These are phyloP conservation scores for Collybiopsis confluens DNA, from an alignment of 768 basidiomycete genomes.

Conservation along the genomic window DNA sequence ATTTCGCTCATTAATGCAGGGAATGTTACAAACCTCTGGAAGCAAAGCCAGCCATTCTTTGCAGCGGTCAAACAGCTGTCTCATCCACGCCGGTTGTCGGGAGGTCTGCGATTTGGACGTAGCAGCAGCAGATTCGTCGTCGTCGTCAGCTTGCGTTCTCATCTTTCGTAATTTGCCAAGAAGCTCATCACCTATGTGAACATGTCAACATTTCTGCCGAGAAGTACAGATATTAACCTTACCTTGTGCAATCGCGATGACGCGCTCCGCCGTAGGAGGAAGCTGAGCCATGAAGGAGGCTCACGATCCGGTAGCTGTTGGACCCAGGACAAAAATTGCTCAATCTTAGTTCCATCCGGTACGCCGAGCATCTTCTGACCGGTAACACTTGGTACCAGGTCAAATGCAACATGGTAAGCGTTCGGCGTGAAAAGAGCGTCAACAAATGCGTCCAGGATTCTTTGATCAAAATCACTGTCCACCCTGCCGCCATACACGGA, in stretches of 20 bases:
- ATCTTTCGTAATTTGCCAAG: slow-evolving; percentile 89
- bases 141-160: slow-evolving; percentile 84
- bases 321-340: slow-evolving; percentile 90
- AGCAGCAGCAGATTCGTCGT: slow-evolving; percentile 58
- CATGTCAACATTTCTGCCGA: neutral
- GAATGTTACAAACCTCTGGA: slow-evolving; percentile 51
- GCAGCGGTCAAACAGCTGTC: slow-evolving; percentile 73
- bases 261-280: slow-evolving; percentile 86
- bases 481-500: slow-evolving; percentile 93
- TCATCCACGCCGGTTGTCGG: slow-evolving; percentile 95
- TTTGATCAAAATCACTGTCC: slow-evolving; percentile 94
- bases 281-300: slow-evolving; percentile 94
- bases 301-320: slow-evolving; percentile 86
- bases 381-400: slow-evolving; percentile 66
- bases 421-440: slow-evolving; percentile 81
- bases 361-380: slow-evolving; percentile 57
- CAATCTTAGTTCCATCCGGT: slow-evolving; percentile 91
- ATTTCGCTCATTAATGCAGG: slow-evolving; percentile 2
- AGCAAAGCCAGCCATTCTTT: slow-evolving; percentile 77
- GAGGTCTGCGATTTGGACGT: slow-evolving; percentile 59
- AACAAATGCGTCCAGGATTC: slow-evolving; percentile 89
- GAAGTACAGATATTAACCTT: slow-evolving; percentile 13
- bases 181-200: slow-evolving; percentile 68
- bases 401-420: slow-evolving; percentile 93
- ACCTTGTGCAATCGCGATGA: slow-evolving; percentile 93